These are phyloP conservation scores for Blumeria hordei DNA, from an alignment of 2,329 filamentous ascomycete species.

Conservation along the genomic window DNA sequence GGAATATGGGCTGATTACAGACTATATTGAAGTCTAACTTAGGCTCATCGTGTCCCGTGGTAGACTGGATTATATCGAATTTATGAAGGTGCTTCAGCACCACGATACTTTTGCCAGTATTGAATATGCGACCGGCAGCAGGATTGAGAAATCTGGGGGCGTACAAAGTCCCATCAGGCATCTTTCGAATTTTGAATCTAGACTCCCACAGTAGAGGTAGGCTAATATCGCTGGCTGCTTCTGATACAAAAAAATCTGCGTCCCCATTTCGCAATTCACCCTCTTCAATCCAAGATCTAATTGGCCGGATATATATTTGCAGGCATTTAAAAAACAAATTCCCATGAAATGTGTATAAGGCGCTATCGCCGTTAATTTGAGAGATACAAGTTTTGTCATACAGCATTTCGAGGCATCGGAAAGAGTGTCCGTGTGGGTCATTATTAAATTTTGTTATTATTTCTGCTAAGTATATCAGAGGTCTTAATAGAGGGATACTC, in stretches of 20 bases:
- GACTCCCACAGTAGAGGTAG: constrained; percentile 50
- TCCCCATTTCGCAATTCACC: constrained; percentile 43
- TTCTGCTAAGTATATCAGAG: constrained; percentile 33
- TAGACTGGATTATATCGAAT: constrained; percentile 17
- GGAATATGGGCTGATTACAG: constrained; percentile 21
- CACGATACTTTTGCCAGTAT: constrained; percentile 67
- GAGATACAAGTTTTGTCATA: constrained; percentile 45
- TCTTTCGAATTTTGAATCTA: constrained; percentile 42
- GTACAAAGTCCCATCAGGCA: constrained; percentile 33
- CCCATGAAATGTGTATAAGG: constrained; percentile 37
- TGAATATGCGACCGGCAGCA: constrained; percentile 50
- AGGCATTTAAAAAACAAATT: constrained; percentile 61
- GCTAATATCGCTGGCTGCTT: constrained; percentile 29
- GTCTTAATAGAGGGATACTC: constrained; percentile 25
- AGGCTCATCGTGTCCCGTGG: constrained; percentile 18
- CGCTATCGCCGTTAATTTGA: constrained; percentile 42
- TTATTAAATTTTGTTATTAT: constrained; percentile 34
- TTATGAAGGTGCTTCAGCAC: constrained; percentile 52
- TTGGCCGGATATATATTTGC: constrained; percentile 55
- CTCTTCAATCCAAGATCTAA: constrained; percentile 63
- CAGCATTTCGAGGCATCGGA: constrained; percentile 55
- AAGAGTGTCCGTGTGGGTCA: constrained; percentile 20
- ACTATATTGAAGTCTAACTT: constrained; percentile 32
- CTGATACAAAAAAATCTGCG: constrained; percentile 51
- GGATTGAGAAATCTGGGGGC: constrained; percentile 54